Base-by-base conservation (phyloP, 2,329 filamentous ascomycete species). In the Lecanosticta acicola region DNA sequence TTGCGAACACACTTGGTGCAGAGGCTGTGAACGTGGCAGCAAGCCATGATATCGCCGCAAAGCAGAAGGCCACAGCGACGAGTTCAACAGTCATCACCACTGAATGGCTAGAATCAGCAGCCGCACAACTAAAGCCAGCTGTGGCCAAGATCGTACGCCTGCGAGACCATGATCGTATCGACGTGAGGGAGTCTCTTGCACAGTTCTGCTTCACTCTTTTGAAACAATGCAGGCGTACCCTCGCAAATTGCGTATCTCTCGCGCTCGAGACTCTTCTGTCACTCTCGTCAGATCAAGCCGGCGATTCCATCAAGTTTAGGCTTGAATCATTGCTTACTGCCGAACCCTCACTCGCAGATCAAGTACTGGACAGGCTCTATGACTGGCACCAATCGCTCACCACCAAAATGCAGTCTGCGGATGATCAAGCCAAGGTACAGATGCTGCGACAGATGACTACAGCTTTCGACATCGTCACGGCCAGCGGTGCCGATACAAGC, bases 371-470 rank as follows among this genome's bases (percentile, higher is more conserved):
- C 20, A 84, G 79, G 1, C 74, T 94, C 1, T 85, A 91, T 63
- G 82, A 81, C 42, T 96, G 90, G 89, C 77, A 90, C 18, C 79
- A 80, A 2, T 83, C 87, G 33, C 76, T 98, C 14, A 84, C 91
- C 3, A 79, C 89, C 13, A 68, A 87, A 11, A 90, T 96, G 81
- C 87, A 91, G 63, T 80, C 82, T 7, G 84, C 82, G 55, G 89
- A 97, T 58, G 88, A 95, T 56, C 74, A 75, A n/a, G 72, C 77
- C 20, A 94, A 94, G 63, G 76, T 81, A 50, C 76, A 78, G 45
- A 81, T 83, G 1, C 77, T 97, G 19, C 76, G 77, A 20, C 87
- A 91, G 51, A 76, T 98, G n/a, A 79, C 84, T 11, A 84, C 82
- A 39, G 82, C 85, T 0, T 81, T 87, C 42, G 74, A 78, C 21